Evolutionary conservation across 371 early-diverging fungal genomes (phyloP).

Genomic region (Actinomortierella wolfii): DNA sequence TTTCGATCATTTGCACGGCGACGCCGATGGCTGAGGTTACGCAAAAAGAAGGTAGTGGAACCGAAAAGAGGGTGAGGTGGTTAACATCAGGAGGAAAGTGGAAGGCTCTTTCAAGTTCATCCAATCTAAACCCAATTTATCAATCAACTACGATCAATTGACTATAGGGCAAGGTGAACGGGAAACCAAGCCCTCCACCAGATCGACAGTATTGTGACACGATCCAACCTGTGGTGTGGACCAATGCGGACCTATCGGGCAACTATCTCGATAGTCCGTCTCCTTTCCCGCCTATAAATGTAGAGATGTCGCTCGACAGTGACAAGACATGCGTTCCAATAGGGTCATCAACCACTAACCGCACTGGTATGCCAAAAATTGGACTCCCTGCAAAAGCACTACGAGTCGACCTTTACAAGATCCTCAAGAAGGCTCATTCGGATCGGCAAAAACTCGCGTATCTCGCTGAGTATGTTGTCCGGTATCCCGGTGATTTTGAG

Average conservation of each 20-base stretch:
- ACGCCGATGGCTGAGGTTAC: conserved; percentile 63
- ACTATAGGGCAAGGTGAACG: conserved; percentile 15
- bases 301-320: background rate
- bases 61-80: too few relatives aligned
- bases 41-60: conserved; percentile 50
- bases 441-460: conserved; percentile 35
- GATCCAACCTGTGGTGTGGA: conserved; percentile 11
- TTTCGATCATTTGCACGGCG: conserved; percentile 69
- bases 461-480: conserved; percentile 31
- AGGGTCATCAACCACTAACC: background rate
- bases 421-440: conserved; percentile 28
- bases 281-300: conserved; percentile 13
- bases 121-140: too few relatives aligned
- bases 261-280: conserved; percentile 9
- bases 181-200: conserved; percentile 12
- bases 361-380: background rate
- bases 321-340: too few relatives aligned
- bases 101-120: too few relatives aligned
- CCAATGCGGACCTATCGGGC: conserved; percentile 11
- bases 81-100: too few relatives aligned
- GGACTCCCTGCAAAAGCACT: background rate
- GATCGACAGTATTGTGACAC: conserved; percentile 15
- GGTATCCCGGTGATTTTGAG: conserved; percentile 23
- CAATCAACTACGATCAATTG: too few relatives aligned
- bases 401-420: conserved; percentile 26